Evolutionary conservation across 169 alveolate genomes (phyloP), one percentile per base, ranked within the genome.

Genomic region (Plasmodium gaboni): DNA sequence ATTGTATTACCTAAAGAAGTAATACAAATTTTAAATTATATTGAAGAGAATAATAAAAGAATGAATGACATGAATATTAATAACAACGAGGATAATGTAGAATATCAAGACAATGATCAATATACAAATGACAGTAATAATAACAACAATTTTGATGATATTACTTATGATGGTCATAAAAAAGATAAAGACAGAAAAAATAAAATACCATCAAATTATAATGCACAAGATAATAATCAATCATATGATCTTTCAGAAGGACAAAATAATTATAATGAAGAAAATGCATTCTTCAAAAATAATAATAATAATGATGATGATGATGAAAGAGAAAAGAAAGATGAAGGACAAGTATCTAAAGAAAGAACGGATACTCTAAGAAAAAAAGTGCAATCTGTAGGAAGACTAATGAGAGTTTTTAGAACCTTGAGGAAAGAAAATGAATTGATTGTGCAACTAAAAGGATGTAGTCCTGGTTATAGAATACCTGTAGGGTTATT

Each of bases 401-500:
- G 88, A 4, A 65, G 96, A 57, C 59, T 94, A n/a, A 88, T 89
- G 94, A 89, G 96, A 50, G 88, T 95, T 42, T 95, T 92, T 55
- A 95, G 95, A 53, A 95, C 95, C 3, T 83, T 96, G 46, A 96
- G 98, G 88, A 96, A 96, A 72, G 97, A 97, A 86, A 95, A 96
- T 73, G 99, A 97, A 87, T 86, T 94, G 22, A 94, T 98, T 17
- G 94, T 97, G 51, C 94, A 96, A 76, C 95, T 98, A 26, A 97
- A 98, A 86, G 99, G 98, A 44, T 92, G 97, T 51, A 95, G 98
- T 55, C 99, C 99, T 3, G 99, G 98, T 44, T 97, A 97, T 57
- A 96, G 97, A 80, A 95, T 98, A n/a, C 99, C 99, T 13, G 96
- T 96, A 86, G 99, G 99, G 4, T 91, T 98, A 12, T 92, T 97